Evolutionary conservation across 306 rosid species (phyloP).

Genomic region (Parietaria judaica): DNA sequence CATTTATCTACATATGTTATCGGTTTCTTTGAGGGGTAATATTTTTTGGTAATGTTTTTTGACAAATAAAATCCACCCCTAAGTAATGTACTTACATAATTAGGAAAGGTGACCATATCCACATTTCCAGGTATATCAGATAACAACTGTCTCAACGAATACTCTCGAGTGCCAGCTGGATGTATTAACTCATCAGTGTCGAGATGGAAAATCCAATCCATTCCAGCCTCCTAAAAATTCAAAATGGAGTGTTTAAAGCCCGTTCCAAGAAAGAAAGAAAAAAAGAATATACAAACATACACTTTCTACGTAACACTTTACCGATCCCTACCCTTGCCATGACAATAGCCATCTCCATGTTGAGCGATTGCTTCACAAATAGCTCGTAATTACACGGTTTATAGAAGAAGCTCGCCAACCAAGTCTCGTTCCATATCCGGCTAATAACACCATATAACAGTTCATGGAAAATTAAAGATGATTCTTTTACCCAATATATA

Average conservation of each 20-base stretch:
- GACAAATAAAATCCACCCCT: slow-evolving; percentile 2
- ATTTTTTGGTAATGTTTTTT: not conserved
- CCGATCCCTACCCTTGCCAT: slow-evolving; percentile 79
- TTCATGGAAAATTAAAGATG: not conserved
- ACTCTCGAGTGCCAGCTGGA: slow-evolving; percentile 38
- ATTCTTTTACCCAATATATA: not conserved
- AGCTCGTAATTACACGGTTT: slow-evolving; percentile 95
- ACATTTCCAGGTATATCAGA: slow-evolving; percentile 79
- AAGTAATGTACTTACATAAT: slow-evolving; percentile 57
- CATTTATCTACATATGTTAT: not conserved
- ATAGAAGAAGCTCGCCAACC: slow-evolving; percentile 94
- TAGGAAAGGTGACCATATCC: slow-evolving; percentile 89
- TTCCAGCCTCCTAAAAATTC: slow-evolving; percentile 57
- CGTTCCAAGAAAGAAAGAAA: not conserved
- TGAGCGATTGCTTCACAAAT: slow-evolving; percentile 93
- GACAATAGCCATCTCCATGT: slow-evolving; percentile 98
- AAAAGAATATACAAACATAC: not conserved
- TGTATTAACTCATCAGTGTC: slow-evolving; percentile 45
- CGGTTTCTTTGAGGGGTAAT: not conserved
- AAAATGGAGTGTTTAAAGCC: slow-evolving; percentile 5
- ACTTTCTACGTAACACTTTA: not conserved
- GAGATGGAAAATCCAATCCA: slow-evolving; percentile 97
- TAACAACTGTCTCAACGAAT: slow-evolving; percentile 77
- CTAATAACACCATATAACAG: slow-evolving; percentile 31
- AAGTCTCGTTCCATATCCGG: slow-evolving; percentile 97